Conservation (phyloP, 2,329 filamentous ascomycete species). For the Aspergillus hiratsukae region DNA sequence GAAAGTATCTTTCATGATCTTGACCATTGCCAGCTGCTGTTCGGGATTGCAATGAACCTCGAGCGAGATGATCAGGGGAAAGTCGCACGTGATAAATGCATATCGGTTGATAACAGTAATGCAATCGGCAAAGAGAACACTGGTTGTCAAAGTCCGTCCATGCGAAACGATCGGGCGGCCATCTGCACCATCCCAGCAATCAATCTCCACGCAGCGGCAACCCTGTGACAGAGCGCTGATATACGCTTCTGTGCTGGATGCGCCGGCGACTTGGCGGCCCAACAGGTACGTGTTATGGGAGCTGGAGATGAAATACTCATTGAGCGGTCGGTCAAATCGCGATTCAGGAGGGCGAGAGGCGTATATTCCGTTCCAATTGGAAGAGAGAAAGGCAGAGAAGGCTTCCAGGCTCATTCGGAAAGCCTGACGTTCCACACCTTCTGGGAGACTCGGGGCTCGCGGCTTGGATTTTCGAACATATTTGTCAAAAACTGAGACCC, state of each 20-base stretch:
- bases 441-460: slow-evolving; percentile 43
- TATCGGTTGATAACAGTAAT: slow-evolving; percentile 93
- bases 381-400: slow-evolving; percentile 73
- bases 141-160: slow-evolving; percentile 80
- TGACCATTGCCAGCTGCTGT: slow-evolving; percentile 84
- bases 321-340: slow-evolving; percentile 74
- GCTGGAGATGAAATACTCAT: slow-evolving; percentile 97
- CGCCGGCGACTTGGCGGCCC: slow-evolving; percentile 81
- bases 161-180: slow-evolving; percentile 87
- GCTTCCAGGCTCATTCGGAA: slow-evolving; percentile 70
- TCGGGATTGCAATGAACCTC: slow-evolving; percentile 85
- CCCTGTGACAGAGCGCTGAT: slow-evolving; percentile 82
- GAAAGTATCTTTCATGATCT: slow-evolving; percentile 81
- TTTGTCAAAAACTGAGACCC: slow-evolving; percentile 69
- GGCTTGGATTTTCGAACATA: slow-evolving; percentile 58
- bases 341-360: slow-evolving; percentile 57
- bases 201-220: slow-evolving; percentile 93
- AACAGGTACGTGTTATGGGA: slow-evolving; percentile 97
- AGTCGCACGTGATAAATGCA: slow-evolving; percentile 81
- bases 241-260: slow-evolving; percentile 92
- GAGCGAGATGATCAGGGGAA: slow-evolving; percentile 88
- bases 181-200: slow-evolving; percentile 93
- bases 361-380: slow-evolving; percentile 66
- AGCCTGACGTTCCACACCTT: slow-evolving; percentile 42
- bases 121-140: slow-evolving; percentile 85